Percentiles rank a stretch among this genome's conserved stretches.
These are phyloP conservation scores for Claviceps sp. DNA, from an alignment of 2,329 filamentous ascomycete species.

Conservation along the genomic window DNA sequence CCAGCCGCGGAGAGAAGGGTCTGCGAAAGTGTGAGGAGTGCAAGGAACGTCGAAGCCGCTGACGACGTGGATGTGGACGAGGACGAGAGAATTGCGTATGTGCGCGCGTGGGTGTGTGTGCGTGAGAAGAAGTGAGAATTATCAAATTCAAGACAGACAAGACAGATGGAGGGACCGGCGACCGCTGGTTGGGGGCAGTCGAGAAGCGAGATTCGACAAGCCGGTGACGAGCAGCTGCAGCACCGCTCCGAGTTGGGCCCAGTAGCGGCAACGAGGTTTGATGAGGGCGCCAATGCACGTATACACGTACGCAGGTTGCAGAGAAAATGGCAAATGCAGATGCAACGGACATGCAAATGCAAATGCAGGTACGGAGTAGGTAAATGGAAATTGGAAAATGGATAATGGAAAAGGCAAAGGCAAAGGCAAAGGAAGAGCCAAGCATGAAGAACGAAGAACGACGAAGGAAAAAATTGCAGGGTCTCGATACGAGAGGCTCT, in stretches of 20 bases:
- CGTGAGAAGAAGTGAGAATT: no score
- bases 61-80: neutral
- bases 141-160: no score
- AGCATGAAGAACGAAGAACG: neutral
- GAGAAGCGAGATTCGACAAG: neutral
- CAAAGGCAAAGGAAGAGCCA: neutral
- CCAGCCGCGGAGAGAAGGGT: slow-evolving; percentile 6
- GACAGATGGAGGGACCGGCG: neutral
- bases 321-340: no score
- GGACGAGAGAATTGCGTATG: no score
- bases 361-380: no score
- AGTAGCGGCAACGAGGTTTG: no score
- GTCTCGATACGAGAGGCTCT: neutral
- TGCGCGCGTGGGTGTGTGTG: no score
- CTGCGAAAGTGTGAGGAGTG: no score
- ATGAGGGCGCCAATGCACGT: no score
- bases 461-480: neutral
- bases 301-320: no score
- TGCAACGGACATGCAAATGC: no score
- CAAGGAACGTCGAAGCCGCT: neutral
- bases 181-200: neutral
- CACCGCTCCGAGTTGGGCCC: no score
- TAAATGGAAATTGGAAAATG: neutral
- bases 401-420: neutral
- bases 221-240: neutral